Percentiles rank a stretch among this genome's conserved stretches.
Conservation (phyloP, 352 stramenopile species). For the Globisporangium heterothallicum region DNA sequence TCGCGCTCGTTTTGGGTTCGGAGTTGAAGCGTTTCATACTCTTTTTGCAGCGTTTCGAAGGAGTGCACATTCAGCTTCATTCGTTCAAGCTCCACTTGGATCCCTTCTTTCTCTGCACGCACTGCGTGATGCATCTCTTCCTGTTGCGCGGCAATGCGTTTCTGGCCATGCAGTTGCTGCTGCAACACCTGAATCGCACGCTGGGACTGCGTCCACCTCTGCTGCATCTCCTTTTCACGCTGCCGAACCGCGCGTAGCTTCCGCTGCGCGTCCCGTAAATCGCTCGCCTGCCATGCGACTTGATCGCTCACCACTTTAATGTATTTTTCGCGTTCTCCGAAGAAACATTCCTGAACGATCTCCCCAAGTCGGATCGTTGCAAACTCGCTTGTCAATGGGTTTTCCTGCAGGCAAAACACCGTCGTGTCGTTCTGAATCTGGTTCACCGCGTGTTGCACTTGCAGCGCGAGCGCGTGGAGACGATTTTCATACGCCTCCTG, state of each 20-base stretch:
- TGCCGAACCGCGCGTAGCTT: conserved; percentile 35
- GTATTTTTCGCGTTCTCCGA: conserved; percentile 65
- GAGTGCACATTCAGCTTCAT: conserved; percentile 21
- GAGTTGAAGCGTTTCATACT: conserved; percentile 35
- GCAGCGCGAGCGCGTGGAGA: conserved; percentile 43
- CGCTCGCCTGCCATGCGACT: conserved; percentile 62
- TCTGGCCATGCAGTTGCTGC: conserved; percentile 38
- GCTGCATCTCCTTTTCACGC: conserved; percentile 32
- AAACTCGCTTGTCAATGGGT: conserved; percentile 60
- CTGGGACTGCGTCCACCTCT: conserved; percentile 37
- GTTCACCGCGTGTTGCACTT: conserved; percentile 43
- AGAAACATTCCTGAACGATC: conserved; percentile 65
- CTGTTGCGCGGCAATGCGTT: conserved; percentile 22
- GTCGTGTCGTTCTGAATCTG: conserved; percentile 57
- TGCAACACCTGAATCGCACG: conserved; percentile 33
- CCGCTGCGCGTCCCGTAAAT: conserved; percentile 47
- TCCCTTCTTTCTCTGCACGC: conserved; percentile 28
- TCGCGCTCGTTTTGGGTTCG: conserved; percentile 23
- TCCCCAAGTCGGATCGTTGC: conserved; percentile 48
- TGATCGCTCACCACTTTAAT: conserved; percentile 65
- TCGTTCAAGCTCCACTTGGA: conserved; percentile 29
- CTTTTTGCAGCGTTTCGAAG: conserved; percentile 31
- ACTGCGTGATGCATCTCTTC: conserved; percentile 18
- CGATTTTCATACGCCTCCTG: conserved; percentile 71
- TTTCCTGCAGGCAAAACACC: conserved; percentile 60